Evolutionary conservation across 2,329 filamentous ascomycete species (phyloP), one percentile per base, ranked within the genome.

Genomic region (Diaporthe australafricana): DNA sequence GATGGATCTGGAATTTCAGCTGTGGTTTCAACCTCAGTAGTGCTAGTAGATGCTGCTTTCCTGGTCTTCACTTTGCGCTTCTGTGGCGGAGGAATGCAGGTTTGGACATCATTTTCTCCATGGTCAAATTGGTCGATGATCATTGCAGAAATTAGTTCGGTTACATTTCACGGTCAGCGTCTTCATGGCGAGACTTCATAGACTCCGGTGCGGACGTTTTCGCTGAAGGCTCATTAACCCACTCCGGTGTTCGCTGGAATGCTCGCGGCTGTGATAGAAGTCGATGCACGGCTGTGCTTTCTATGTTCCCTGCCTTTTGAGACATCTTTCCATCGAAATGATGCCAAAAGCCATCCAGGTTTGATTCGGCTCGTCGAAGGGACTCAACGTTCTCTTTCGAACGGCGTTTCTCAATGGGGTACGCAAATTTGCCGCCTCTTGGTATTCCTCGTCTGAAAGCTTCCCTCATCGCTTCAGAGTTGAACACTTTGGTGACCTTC

Each of bases 321-420:
- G 14, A 63, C 40, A 32, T 20, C 2, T 22, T 1, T 5, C 32
- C 17, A 16, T 47, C 57, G 3, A 63, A 45, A 5, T 11, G 38
- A 32, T 22, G 2, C 38, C 56, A 30, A 32, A 63, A 47, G 16
- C 3, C 17, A 35, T 48, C 57, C 17, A 63, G 12, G 2, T 35
- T 14, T 3, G 40, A 63, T 12, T 48, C 57, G 5, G 42, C 57
- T 8, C 40, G 45, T 22, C 57, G 42, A 6, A 62, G 50, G 27
- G 6, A 76, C 7, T 84, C 80, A 0, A 85, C 80, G n/a, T 82
- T 88, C 16, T 84, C 82, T 68, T 81, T 81, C 2, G 80, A 88
- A 1, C 83, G 82, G 14, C 81, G 84, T 74, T 86, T 88, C 2
- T 85, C 80, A 6, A 79, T 72, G 0, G 84, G 84, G 70, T 86